Conservation (phyloP, 345 rosid genomes). For the Camelina sativa region DNA sequence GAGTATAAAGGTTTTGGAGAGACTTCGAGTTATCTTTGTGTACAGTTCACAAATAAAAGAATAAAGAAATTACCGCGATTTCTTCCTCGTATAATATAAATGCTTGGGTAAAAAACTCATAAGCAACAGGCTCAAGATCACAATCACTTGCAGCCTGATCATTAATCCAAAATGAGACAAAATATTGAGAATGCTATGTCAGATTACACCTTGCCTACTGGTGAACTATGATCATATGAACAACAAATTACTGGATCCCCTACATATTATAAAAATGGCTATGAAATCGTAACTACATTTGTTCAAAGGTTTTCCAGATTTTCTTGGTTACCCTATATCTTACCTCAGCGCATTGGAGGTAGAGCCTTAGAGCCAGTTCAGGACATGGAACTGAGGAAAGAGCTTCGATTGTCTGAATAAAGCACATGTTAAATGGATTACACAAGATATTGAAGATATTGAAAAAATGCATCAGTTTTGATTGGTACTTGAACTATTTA, state of each 20-base stretch:
- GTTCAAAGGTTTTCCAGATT: slow-evolving; percentile 2
- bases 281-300: not conserved
- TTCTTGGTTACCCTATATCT: slow-evolving; percentile 18
- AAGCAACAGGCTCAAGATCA: slow-evolving; percentile 83
- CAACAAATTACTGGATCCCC: not conserved
- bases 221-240: not conserved
- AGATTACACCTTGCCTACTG: slow-evolving; percentile 14
- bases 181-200: slow-evolving; percentile 1
- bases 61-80: slow-evolving; percentile 58
- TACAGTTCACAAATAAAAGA: slow-evolving; percentile 21
- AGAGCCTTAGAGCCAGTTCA: slow-evolving; percentile 80
- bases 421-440: slow-evolving; percentile 17
- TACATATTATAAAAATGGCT: too few species aligned
- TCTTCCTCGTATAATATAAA: slow-evolving; percentile 90
- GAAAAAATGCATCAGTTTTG: slow-evolving; percentile 6
- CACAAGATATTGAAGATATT: not conserved
- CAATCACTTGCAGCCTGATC: slow-evolving; percentile 84
- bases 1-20: slow-evolving; percentile 3
- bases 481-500: not conserved
- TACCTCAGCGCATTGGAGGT: slow-evolving; percentile 95
- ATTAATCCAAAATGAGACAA: slow-evolving; percentile 26
- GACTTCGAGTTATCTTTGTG: not conserved
- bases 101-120: slow-evolving; percentile 84
- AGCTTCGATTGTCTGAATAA: slow-evolving; percentile 67
- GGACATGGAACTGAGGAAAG: slow-evolving; percentile 73